Evolutionary conservation across 805 yeast species (phyloP), one percentile per base, ranked within the genome.

Genomic region (Teunomyces kruisii): DNA sequence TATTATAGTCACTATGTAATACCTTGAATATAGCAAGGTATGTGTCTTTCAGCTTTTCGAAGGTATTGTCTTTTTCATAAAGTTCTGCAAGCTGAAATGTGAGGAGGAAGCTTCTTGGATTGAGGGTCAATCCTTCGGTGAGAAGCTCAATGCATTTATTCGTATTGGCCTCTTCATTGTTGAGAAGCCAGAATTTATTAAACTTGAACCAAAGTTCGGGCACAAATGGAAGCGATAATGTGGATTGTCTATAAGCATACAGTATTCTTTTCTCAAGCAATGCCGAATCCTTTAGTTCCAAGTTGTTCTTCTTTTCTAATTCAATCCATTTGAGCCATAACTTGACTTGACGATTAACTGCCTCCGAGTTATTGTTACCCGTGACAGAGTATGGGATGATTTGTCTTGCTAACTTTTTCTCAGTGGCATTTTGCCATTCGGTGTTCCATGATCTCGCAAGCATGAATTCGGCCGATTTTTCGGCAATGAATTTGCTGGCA

Each of bases 401-500:
- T 17, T 67, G 67, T 47, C 82, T 65, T 44, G 69, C 69, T 8
- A 87, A 57, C 15, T 75, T 61, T 39, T 57, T 78, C 30, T 68
- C 66, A 0, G 88, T 79, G 3, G 84, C 51, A 49, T 79, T 78
- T 9, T 74, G 70, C 76, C 89, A 80, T 58, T 88, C 96, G 33
- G 79, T 81, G 49, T 80, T 80, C 67, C 86, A 74, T 0, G 94
- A 78, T 50, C 97, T 76, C 1, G 96, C 91, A 52, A 78, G 81
- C 96, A 92, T 88, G 60, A 90, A 94, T 10, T 81, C 85, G 3
- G 87, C 82, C 9, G 95, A 86, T 48, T 81, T 76, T 54, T 91
- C 97, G 36, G 87, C 83, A 43, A 91, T 83, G 58, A 85, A 82
- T 62, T 88, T 88, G 56, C 96, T 81, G 3, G 97, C 94, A 3